Evolutionary conservation across 352 stramenopile species (phyloP), one percentile per base, ranked within the genome.

Genomic region (Globisporangium sylvaticum): DNA sequence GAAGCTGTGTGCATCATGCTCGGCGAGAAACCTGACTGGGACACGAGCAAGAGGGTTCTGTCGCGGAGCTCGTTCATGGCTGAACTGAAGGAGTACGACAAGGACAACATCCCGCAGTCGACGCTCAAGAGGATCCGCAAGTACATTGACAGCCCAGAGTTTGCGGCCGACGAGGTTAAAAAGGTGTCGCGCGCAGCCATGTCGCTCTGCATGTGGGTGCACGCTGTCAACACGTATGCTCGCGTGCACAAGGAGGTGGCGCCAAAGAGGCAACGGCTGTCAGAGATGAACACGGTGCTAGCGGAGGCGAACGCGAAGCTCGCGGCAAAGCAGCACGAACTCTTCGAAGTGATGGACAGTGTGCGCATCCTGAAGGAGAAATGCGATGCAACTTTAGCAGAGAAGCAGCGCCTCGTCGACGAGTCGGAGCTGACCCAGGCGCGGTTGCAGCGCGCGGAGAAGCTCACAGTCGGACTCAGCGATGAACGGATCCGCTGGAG

Each of bases 141-240:
- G 74, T 96, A 96, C 44, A 92, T 96, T 31, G 81, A 94, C 1
- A 90, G 84, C 55, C 84, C 87, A 1, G 88, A 94, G 22, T 94
- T 96, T 64, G 79, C 83, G 1, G 78, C 94, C 12, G 84, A 94
- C 20, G 86, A 92, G 69, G 85, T 95, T 2, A 91, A 84, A 66
- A 93, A 95, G 60, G 86, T 94, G 5, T 95, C 84, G 6, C 72
- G 75, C 20, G 88, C 89, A 0, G 88, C 88, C 2, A 89, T 89
- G 79, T 91, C 83, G n/a, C 64, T 96, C 29, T 96, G 89, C 31
- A 96, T 95, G 87, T 96, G 87, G 87, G 84, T 95, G 20, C 85
- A 94, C 68, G 89, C 89, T 0, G 73, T 96, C 27, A 79, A 93
- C 62, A 91, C 87, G 10, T 96, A 96, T 34, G 83, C 83, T 14